Percentiles rank a stretch among this genome's conserved stretches.
phyloP scores from a whole-genome alignment of 2,329 filamentous ascomycete genomes.

The Fusarium sp. region DNA sequence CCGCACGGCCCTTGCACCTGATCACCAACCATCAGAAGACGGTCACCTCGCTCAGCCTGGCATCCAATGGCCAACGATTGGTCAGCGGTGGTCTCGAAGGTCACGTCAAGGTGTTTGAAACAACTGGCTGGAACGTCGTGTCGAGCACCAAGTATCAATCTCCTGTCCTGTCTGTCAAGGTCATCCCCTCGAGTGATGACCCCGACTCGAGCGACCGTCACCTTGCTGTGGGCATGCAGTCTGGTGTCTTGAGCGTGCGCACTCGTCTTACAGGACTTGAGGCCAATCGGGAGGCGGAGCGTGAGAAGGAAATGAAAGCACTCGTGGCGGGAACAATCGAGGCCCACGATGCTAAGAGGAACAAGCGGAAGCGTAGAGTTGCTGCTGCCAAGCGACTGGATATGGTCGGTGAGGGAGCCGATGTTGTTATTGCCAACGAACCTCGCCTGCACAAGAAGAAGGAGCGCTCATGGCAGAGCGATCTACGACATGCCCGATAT shows the following conservation, averaged over 20 bases:
- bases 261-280: conserved; percentile 89
- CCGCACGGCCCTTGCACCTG: conserved; percentile 86
- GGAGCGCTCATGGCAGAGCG: conserved; percentile 82
- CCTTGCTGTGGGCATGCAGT: conserved; percentile 94
- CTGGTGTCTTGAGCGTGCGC: conserved; percentile 88
- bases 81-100: conserved; percentile 93
- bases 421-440: conserved; percentile 88
- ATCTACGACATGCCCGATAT: conserved; percentile 84
- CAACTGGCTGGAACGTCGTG: conserved; percentile 95
- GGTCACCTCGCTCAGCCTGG: conserved; percentile 86
- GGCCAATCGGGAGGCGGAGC: conserved; percentile 79
- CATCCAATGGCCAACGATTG: conserved; percentile 83
- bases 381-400: conserved; percentile 72
- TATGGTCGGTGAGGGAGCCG: conserved; percentile 84
- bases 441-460: conserved; percentile 63
- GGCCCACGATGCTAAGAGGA: conserved; percentile 78
- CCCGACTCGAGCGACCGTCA: conserved; percentile 82
- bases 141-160: conserved; percentile 93
- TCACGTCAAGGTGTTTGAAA: conserved; percentile 97
- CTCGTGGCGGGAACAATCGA: conserved; percentile 83
- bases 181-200: conserved; percentile 65
- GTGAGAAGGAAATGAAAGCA: conserved; percentile 87
- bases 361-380: conserved; percentile 73
- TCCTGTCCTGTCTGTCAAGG: conserved; percentile 85
- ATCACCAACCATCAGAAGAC: conserved; percentile 98